phyloP scores from a whole-genome alignment of 1,284 basidiomycete genomes.

The Volvariella surrecta region DNA sequence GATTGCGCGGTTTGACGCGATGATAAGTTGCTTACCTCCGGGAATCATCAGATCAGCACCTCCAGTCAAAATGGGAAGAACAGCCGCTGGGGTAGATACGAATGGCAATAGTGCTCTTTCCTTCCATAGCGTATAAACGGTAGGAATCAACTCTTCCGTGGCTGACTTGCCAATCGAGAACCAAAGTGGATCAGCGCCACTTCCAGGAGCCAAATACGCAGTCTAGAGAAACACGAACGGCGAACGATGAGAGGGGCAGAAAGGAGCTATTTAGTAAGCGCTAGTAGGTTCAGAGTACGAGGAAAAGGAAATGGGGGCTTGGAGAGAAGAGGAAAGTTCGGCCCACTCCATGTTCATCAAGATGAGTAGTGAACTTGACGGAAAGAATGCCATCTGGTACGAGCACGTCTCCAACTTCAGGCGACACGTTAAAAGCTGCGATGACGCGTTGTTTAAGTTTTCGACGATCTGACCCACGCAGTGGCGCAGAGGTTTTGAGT shows the following conservation, averaged over 20 bases:
- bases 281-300: no score
- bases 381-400: conserved; percentile 65
- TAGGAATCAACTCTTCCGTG: conserved; percentile 60
- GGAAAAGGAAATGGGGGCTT: not conserved
- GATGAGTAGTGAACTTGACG: conserved; percentile 57
- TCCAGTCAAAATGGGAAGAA: conserved; percentile 54
- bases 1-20: conserved; percentile 2
- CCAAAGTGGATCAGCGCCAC: conserved; percentile 74
- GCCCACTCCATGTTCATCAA: conserved; percentile 55
- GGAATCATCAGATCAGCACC: conserved; percentile 79
- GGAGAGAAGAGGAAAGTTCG: not conserved
- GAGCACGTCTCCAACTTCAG: conserved; percentile 47
- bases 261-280: no score
- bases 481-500: conserved; percentile 62
- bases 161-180: conserved; percentile 61
- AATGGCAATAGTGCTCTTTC: conserved; percentile 52
- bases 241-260: conserved; percentile 1
- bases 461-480: conserved; percentile 61
- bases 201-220: conserved; percentile 52
- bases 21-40: conserved; percentile 61
- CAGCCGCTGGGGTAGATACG: conserved; percentile 54
- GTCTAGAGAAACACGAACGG: conserved; percentile 27
- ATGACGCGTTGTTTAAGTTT: conserved; percentile 57
- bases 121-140: conserved; percentile 76
- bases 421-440: conserved; percentile 33